A percentile compares a stretch with the other conserved stretches of the same genome.
phyloP scores from a whole-genome alignment of 495 filamentous ascomycete species.

The Penicillium canariense region DNA sequence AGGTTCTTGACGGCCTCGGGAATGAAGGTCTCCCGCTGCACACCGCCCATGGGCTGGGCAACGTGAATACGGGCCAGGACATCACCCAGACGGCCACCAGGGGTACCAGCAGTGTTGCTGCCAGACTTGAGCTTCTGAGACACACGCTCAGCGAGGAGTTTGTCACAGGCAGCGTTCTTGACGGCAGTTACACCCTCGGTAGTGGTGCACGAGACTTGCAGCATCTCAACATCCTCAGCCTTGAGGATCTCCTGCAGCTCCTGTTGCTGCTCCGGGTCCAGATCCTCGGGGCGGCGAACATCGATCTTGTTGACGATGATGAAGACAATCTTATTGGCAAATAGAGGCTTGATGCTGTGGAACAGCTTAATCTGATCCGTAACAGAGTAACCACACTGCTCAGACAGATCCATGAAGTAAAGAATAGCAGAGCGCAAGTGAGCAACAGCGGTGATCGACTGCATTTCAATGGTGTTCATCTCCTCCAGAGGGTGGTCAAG shows the following conservation, averaged over 20 bases:
- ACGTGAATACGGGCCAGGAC: conserved; percentile 94
- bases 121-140: conserved; percentile 93
- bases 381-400: conserved; percentile 96
- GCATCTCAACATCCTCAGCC: conserved; percentile 82
- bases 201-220: conserved; percentile 91
- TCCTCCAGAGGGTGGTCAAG: conserved; percentile 97
- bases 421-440: conserved; percentile 91
- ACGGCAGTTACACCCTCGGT: conserved; percentile 91
- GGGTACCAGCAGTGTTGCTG: conserved; percentile 65
- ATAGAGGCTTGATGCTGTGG: conserved; percentile 92
- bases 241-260: conserved; percentile 77
- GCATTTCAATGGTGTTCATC: conserved; percentile 99
- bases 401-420: conserved; percentile 97
- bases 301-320: conserved; percentile 98
- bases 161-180: conserved; percentile 91
- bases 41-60: conserved; percentile 81
- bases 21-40: conserved; percentile 74
- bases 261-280: conserved; percentile 75
- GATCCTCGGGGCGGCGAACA: conserved; percentile 79
- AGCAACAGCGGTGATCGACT: conserved; percentile 93
- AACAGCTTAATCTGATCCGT: conserved; percentile 88
- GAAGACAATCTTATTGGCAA: conserved; percentile 95
- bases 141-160: conserved; percentile 86
- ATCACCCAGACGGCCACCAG: conserved; percentile 77
- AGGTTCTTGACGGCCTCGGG: conserved; percentile 77